Evolutionary conservation across 768 basidiomycete species (phyloP).

Genomic region (Boletus edulis): DNA sequence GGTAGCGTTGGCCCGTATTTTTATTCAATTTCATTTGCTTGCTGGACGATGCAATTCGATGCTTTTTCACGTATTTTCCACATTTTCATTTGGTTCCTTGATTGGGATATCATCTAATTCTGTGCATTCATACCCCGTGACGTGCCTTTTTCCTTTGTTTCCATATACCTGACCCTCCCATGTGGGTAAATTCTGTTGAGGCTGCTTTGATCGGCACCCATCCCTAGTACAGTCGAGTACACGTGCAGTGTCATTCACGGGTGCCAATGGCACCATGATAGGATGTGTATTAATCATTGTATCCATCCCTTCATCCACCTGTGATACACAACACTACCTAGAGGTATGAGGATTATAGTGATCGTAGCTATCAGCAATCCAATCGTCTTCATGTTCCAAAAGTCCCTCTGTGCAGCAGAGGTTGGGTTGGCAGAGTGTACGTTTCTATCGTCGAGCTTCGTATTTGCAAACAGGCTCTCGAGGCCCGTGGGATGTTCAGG

Average conservation of each 20-base stretch:
- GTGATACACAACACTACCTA: conserved; percentile 19
- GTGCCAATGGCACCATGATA: neutral
- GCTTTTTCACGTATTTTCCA: neutral
- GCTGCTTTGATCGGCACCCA: conserved; percentile 9
- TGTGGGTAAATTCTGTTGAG: conserved; percentile 3
- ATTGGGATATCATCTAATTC: conserved; percentile 1
- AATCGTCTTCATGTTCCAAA: conserved; percentile 1
- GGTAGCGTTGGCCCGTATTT: neutral
- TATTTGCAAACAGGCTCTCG: conserved; percentile 64
- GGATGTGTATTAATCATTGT: conserved; percentile 19
- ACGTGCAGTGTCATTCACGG: neutral
- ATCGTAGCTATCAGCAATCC: conserved; percentile 12
- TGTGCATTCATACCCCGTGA: conserved; percentile 23
- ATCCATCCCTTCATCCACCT: conserved; percentile 22
- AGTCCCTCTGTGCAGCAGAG: neutral
- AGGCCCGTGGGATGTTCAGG: conserved; percentile 78
- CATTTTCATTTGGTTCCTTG: neutral
- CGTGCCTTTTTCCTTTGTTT: neutral
- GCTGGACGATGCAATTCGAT: conserved; percentile 30
- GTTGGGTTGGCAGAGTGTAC: neutral
- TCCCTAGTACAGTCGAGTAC: conserved; percentile 1
- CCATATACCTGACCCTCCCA: neutral
- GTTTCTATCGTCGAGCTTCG: conserved; percentile 50
- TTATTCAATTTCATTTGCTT: conserved; percentile 20
- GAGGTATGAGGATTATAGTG: conserved; percentile 17